Evolutionary conservation across 371 early-diverging fungal species (phyloP), one percentile per base, ranked within the genome.

Genomic region (Mucor lusitanicus): DNA sequence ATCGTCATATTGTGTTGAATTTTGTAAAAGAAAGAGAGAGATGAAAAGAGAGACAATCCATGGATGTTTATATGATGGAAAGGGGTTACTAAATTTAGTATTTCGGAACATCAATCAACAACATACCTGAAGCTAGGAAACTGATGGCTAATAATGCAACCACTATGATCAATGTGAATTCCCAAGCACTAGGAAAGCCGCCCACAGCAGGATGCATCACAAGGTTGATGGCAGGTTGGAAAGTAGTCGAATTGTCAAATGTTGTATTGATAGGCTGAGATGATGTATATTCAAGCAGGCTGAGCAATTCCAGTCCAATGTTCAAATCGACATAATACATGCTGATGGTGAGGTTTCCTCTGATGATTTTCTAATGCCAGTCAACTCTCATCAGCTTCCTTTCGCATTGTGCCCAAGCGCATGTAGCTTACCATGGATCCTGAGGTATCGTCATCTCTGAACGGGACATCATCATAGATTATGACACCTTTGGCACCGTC

Each of bases 121-220:
- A 61, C 60, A 42, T 82, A 85, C 88, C 80, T 59, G 86, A 86
- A 53, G 83, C 74, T 27, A 83, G 54, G 61, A 86, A 79, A 44
- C 85, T 82, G 27, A 86, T 64, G 4, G 81, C 84, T 9, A 86
- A 70, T 35, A 87, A 63, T n/a, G 83, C 81, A 30, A 87, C 81
- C 9, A 86, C 84, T 21, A 87, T 75, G 30, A 86, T 80, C 48
- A 87, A 65, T 1, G 83, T 82, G 64, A 85, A 85, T 69, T 86
- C 86, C 88, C 88, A 87, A 27, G 85, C 76, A 62, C 78, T 79
- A 0, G 86, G 78, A 61, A 82, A 80, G 0, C 73, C 76, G 21
- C 78, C 76, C 25, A 77, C 69, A 19, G 76, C 71, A 15, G 85
- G 85, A 60, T 82, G 79, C 54, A 84, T 65, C 0, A 64, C 63